Evolutionary conservation across 2,329 filamentous ascomycete species (phyloP).

Genomic region (Lasiodiplodia theobromae): DNA sequence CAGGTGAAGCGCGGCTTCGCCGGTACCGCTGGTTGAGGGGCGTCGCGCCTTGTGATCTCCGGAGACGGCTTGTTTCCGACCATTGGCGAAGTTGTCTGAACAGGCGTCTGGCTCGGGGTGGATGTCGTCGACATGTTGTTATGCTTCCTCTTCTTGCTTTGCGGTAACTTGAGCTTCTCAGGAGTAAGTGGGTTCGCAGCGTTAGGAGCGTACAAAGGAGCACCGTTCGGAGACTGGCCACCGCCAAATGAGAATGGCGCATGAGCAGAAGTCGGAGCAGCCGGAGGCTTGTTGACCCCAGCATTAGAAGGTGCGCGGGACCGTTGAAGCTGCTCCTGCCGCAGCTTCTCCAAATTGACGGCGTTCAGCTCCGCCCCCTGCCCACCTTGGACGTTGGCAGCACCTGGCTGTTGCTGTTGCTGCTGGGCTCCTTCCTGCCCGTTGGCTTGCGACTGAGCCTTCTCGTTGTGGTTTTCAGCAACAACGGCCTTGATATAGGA

Average conservation of each 20-base stretch:
- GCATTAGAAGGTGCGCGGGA: conserved; percentile 36
- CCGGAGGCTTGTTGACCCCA: conserved; percentile 51
- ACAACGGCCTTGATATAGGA: conserved; percentile 39
- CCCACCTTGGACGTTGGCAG: conserved; percentile 30
- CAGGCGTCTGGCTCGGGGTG: conserved; percentile 43
- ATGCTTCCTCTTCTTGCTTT: conserved; percentile 63
- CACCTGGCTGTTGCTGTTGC: conserved; percentile 28
- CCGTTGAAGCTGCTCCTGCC: conserved; percentile 53
- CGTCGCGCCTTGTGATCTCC: conserved; percentile 57
- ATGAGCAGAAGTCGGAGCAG: conserved; percentile 58
- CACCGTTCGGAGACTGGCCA: conserved; percentile 62
- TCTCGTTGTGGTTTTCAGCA: conserved; percentile 9
- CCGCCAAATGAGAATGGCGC: conserved; percentile 60
- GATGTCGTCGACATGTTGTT: conserved; percentile 51
- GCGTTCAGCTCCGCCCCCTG: conserved; percentile 42
- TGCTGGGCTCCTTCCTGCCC: conserved; percentile 19
- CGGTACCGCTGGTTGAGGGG: conserved; percentile 48
- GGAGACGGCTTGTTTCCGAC: conserved; percentile 50
- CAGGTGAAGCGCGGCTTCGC: conserved; percentile 61
- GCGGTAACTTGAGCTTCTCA: conserved; percentile 65
- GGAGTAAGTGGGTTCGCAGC: conserved; percentile 59
- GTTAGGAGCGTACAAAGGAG: conserved; percentile 60
- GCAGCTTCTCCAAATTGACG: conserved; percentile 37
- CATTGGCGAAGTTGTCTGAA: conserved; percentile 49
- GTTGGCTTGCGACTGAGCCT: not conserved